Percentiles rank a stretch among this genome's conserved stretches.
Evolutionary conservation across 1,139 yeast genomes (phyloP).

Genomic region (Blastobotrys serpentis): DNA sequence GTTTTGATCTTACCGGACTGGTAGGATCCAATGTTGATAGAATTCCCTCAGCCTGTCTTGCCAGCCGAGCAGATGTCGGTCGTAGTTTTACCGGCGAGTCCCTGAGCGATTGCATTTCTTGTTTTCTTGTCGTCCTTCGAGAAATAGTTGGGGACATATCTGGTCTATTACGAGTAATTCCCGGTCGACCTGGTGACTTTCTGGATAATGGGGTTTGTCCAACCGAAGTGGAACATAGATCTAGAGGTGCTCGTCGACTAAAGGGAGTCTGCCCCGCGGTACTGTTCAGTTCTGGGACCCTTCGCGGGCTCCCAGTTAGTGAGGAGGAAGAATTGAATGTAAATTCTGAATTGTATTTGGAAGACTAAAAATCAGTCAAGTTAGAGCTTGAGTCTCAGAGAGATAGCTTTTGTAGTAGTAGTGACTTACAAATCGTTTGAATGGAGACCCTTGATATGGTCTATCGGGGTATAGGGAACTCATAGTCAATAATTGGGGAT

Average conservation of each 20-base stretch:
- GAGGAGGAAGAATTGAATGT: slow-evolving; percentile 1
- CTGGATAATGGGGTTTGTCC: slow-evolving; percentile 13
- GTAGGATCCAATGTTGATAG: slow-evolving; percentile 8
- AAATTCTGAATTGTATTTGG: slow-evolving; percentile 3
- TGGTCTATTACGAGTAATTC: neutral
- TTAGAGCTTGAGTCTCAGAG: neutral
- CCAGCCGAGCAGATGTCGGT: slow-evolving; percentile 16
- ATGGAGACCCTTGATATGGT: slow-evolving; percentile 13
- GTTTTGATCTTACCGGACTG: neutral
- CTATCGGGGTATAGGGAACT: slow-evolving; percentile 19
- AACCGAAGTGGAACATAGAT: slow-evolving; percentile 1
- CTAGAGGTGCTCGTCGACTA: slow-evolving; percentile 2
- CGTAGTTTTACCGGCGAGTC: slow-evolving; percentile 20
- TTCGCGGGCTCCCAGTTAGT: slow-evolving; percentile 12
- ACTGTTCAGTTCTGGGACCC: neutral
- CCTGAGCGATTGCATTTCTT: slow-evolving; percentile 2
- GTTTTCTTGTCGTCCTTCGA: no score
- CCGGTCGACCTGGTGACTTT: slow-evolving; percentile 1
- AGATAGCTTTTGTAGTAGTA: no score
- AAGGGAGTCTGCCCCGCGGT: neutral
- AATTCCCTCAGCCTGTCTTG: slow-evolving; percentile 17
- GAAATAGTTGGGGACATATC: neutral
- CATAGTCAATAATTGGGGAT: slow-evolving; percentile 6
- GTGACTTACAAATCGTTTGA: slow-evolving; percentile 11
- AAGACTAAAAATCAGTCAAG: neutral